These are phyloP conservation scores for Solanum hybrid DNA, from an alignment of 305 asterid genomes.

Conservation along the genomic window DNA sequence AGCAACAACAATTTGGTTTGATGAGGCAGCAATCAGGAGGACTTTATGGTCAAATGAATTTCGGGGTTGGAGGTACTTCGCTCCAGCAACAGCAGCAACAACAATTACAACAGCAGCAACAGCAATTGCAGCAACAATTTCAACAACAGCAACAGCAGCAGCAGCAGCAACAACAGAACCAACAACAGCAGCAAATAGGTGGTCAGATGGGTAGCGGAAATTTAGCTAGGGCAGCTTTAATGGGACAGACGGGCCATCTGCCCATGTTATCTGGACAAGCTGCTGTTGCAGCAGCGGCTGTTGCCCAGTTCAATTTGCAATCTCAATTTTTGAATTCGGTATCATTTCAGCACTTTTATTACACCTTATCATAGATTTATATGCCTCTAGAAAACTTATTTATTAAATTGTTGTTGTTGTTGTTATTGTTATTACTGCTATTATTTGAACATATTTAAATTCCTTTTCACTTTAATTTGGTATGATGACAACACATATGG, in stretches of 20 bases:
- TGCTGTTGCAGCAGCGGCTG: constrained; percentile 32
- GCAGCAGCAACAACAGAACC: constrained; percentile 29
- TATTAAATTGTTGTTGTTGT: not conserved
- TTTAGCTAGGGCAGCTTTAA: constrained; percentile 43
- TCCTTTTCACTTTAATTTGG: not conserved
- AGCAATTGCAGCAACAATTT: constrained; percentile 6
- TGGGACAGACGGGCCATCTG: constrained; percentile 57
- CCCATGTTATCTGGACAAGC: constrained; percentile 76
- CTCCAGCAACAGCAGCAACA: constrained; percentile 47
- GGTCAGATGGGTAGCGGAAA: constrained; percentile 48
- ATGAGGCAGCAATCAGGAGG: constrained; percentile 49
- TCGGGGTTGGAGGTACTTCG: constrained; percentile 44
- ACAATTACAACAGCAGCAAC: constrained; percentile 25
- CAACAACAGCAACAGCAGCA: constrained; percentile 21
- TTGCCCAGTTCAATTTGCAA: constrained; percentile 69
- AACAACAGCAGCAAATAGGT: constrained; percentile 23
- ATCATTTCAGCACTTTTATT: constrained; percentile 10
- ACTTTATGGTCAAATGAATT: constrained; percentile 70
- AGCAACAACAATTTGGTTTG: constrained; percentile 44
- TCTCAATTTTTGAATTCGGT: constrained; percentile 71
- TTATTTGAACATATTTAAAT: not conserved
- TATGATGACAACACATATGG: not conserved
- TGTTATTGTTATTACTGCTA: not conserved
- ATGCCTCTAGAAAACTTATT: not conserved
- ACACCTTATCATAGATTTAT: not conserved